These are phyloP conservation scores for Acanthamoeba royreba DNA, from an alignment of 208 protist species.

Conservation along the genomic window DNA sequence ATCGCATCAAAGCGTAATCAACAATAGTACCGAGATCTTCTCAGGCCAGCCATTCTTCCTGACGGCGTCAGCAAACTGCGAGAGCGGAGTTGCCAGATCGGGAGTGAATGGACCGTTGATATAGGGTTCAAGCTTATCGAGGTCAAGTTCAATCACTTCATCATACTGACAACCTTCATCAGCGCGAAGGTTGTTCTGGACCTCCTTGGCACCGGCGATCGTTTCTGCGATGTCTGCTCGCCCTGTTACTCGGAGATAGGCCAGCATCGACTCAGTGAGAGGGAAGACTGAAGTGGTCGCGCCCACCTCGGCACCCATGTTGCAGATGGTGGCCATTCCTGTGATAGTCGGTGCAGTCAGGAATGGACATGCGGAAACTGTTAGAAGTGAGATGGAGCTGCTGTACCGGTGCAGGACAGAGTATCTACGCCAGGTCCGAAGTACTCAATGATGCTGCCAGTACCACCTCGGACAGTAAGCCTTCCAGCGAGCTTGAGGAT, in stretches of 20 bases:
- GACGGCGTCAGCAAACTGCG: constrained; percentile 65
- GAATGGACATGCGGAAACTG: background rate
- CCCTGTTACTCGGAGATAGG: constrained; percentile 78
- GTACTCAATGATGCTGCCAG: constrained; percentile 87
- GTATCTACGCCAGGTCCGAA: constrained; percentile 82
- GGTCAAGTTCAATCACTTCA: constrained; percentile 85
- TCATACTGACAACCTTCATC: constrained; percentile 75
- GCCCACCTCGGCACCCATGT: constrained; percentile 90
- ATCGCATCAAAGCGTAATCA: background rate
- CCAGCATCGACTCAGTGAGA: constrained; percentile 70
- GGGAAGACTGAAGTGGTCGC: constrained; percentile 89
- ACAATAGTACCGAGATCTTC: constrained; percentile 66
- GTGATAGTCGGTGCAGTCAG: background rate
- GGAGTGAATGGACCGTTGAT: constrained; percentile 88
- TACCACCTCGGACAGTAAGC: constrained; percentile 81
- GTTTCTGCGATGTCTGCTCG: constrained; percentile 69
- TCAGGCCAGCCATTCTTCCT: constrained; percentile 80
- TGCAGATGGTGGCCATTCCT: constrained; percentile 86
- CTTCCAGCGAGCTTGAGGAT: constrained; percentile 85
- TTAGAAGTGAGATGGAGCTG: background rate
- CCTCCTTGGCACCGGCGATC: background rate
- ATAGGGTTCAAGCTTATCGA: constrained; percentile 81
- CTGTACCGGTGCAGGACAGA: constrained; percentile 76
- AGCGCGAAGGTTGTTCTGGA: constrained; percentile 53
- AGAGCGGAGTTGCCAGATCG: constrained; percentile 70